Evolutionary conservation across 1,139 yeast genomes (phyloP).

Genomic region (Yamadazyma blattariae): DNA sequence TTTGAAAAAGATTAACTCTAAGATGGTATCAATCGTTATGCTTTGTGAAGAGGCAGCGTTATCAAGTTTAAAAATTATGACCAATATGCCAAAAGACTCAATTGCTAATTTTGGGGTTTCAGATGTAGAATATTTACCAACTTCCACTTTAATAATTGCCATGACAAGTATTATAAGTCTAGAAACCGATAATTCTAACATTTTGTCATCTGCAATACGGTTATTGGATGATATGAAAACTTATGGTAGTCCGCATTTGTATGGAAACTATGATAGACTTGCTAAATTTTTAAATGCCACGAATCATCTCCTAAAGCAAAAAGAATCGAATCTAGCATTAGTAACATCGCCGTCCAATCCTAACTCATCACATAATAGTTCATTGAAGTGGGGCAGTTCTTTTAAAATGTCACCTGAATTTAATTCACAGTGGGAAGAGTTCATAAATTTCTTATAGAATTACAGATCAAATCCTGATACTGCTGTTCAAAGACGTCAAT

Average conservation of each 20-base stretch:
- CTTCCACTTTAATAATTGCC: conserved; percentile 3
- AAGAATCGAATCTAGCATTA: no score
- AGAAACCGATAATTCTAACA: conserved; percentile 2
- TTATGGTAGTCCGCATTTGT: conserved; percentile 3
- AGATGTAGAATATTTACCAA: conserved; percentile 6
- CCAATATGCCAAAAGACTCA: conserved; percentile 3
- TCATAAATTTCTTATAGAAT: no score
- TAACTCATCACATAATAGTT: no score
- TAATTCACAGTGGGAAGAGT: no score
- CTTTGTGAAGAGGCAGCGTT: conserved; percentile 5
- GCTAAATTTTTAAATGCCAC: conserved; percentile 3
- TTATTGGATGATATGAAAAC: conserved; percentile 3
- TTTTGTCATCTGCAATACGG: conserved; percentile 1
- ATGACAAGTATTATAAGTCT: conserved; percentile 4
- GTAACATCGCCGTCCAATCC: no score
- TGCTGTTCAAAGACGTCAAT: no score
- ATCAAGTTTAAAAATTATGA: conserved; percentile 3
- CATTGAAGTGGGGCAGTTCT: no score
- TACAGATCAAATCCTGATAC: no score
- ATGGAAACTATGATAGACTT: conserved; percentile 2
- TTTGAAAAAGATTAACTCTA: background rate
- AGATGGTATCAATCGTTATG: conserved; percentile 4
- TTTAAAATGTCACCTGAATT: no score
- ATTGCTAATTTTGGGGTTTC: conserved; percentile 5
- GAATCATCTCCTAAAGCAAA: no score